Base-by-base conservation (phyloP, 805 yeast species). In the Pichia paraexigua region DNA sequence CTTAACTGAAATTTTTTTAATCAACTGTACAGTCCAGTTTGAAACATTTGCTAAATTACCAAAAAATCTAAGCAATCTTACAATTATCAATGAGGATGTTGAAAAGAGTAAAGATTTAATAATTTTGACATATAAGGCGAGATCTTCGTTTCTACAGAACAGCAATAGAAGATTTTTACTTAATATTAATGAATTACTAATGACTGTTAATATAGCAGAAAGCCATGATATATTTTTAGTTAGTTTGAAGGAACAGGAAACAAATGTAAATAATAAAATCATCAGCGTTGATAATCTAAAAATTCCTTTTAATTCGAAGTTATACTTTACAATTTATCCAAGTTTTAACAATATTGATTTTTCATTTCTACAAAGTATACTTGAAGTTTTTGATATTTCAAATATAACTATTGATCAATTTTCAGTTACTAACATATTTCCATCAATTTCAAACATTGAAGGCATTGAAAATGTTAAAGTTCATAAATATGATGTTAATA, bases 21-120 rank as follows among this genome's bases (percentile, higher is more conserved):
- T 58, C 22, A 58, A 63, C 24, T 60, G 64, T 47, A 51, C 53
- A 5, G 43, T 63, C 10, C 35, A 28, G 0, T 63, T 60, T 63
- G 49, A 53, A 27, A n/a, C 35, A 15, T 41, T 46, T n/a, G 27
- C 61, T 27, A 52, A 54, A 43, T 35, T 63, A 18, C 61, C 67
- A 12, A 20, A 43, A 17, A 46, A 45, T 22, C 43, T 63, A 21
- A 37, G 32, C 20, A 56, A 44, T 15, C 15, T 63, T 5, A 55
- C 60, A 6, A 30, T 63, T 2, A 58, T 52, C 22, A 54, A 62
- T 45, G 51, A 51, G 39, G 52, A 60, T 32, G 42, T 44, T 18
- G 55, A 54, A 15, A 41, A 41, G 9, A 53, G 57, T 41, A 60
- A 58, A 45, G 58, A 63, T 49, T 21, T 55, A 5, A 24, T 55